phyloP scores from a whole-genome alignment of 495 filamentous ascomycete genomes.

The Pyronema omphalodes region DNA sequence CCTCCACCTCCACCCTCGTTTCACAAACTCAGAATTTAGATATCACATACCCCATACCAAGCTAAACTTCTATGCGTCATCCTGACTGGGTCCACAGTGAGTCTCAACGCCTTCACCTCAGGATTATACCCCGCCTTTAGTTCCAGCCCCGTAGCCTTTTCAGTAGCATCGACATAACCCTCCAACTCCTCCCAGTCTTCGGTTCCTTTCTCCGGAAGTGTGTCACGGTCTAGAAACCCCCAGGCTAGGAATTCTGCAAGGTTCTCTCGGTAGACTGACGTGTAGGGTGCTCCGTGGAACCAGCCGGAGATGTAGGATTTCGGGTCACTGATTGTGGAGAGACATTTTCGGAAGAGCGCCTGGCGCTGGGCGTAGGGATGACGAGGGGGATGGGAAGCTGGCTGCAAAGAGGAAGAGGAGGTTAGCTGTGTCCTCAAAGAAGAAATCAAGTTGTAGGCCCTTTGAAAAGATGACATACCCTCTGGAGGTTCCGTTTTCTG shows the following conservation, averaged over 20 bases:
- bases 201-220: constrained; percentile 4
- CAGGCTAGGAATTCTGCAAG: constrained; percentile 45
- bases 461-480: neutral
- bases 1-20: neutral
- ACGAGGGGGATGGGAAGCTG: constrained; percentile 35
- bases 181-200: constrained; percentile 40
- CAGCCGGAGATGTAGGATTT: constrained; percentile 41
- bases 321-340: constrained; percentile 34
- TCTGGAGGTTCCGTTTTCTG: constrained; percentile 8
- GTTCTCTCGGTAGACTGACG: constrained; percentile 45
- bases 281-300: constrained; percentile 42
- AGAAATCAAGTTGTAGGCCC: too few relatives aligned
- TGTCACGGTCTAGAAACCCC: constrained; percentile 37
- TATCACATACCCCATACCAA: constrained; percentile 34
- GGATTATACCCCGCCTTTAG: constrained; percentile 34
- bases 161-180: constrained; percentile 33
- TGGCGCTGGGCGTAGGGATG: constrained; percentile 26
- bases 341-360: constrained; percentile 37
- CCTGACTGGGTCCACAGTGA: constrained; percentile 45
- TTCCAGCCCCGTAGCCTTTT: constrained; percentile 30
- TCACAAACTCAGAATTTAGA: neutral
- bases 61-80: constrained; percentile 41
- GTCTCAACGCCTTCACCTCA: constrained; percentile 34
- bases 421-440: neutral
- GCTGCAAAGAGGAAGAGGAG: neutral